Evolutionary conservation across 768 basidiomycete genomes (phyloP).

Genomic region (Russula abietina): DNA sequence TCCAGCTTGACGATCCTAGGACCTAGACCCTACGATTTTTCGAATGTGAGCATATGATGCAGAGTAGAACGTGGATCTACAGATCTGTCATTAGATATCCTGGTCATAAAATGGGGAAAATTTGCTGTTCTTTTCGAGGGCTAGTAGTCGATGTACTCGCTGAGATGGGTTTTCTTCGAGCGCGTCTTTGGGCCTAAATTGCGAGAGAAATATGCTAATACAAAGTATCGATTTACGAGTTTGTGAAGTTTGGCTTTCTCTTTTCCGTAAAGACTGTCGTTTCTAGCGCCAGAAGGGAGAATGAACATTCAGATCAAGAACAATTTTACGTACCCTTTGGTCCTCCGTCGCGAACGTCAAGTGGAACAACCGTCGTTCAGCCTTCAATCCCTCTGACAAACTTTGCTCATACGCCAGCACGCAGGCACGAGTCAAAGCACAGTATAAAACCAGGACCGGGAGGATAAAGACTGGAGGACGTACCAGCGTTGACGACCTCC

Average conservation of each 20-base stretch:
- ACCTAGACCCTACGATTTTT: no score
- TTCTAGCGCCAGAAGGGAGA: constrained; percentile 17
- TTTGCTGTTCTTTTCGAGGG: neutral
- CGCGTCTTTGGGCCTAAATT: neutral
- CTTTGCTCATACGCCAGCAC: constrained; percentile 68
- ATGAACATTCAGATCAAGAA: neutral
- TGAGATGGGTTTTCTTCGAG: neutral
- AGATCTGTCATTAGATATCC: no score
- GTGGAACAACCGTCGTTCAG: constrained; percentile 89
- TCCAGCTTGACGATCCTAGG: no score
- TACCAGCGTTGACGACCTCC: constrained; percentile 88
- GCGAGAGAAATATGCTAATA: neutral
- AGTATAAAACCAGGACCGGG: neutral
- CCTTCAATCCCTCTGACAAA: constrained; percentile 74
- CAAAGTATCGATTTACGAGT: constrained; percentile 36
- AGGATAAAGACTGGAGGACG: neutral
- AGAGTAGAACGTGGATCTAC: no score
- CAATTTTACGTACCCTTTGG: constrained; percentile 65
- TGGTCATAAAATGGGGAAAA: no score
- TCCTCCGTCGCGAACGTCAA: constrained; percentile 87
- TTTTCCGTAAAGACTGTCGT: constrained; percentile 95
- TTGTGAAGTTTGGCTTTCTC: constrained; percentile 77
- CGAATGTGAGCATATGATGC: no score
- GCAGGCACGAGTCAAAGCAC: neutral
- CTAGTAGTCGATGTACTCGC: neutral